Evolutionary conservation across 108 stramenopile species (phyloP).

Genomic region (Nannochloropsis granulata): DNA sequence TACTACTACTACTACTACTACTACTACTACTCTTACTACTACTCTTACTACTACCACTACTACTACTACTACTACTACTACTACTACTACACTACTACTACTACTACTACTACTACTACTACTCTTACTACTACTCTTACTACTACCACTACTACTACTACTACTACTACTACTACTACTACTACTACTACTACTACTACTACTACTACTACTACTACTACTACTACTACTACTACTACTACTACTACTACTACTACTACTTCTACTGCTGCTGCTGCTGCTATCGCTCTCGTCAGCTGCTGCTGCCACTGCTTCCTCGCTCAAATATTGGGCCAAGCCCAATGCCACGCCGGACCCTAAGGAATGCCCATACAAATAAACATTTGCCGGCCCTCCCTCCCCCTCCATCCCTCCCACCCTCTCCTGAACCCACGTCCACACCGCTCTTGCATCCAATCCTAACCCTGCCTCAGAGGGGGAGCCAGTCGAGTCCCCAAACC

Average conservation of each 20-base stretch:
- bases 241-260: no score
- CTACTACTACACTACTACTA: no score
- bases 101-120: no score
- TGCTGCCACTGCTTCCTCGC: background rate
- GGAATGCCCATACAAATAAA: constrained; percentile 6
- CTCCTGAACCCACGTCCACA: background rate
- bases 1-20: no score
- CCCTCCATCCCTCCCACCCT: background rate
- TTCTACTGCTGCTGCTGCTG: no score
- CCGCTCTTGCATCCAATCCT: constrained; percentile 1
- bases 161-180: no score
- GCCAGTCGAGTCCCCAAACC: constrained; percentile 19
- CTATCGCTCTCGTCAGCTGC: no score
- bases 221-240: no score
- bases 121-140: no score
- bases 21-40: no score
- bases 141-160: background rate
- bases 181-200: background rate
- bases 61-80: background rate
- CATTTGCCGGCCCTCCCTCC: background rate
- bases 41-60: no score
- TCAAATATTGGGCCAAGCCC: background rate
- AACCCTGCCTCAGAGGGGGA: constrained; percentile 9
- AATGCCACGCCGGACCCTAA: background rate
- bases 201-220: no score